Evolutionary conservation across 176 grass and related monocot species (phyloP).

Genomic region (Oryza meyeriana): DNA sequence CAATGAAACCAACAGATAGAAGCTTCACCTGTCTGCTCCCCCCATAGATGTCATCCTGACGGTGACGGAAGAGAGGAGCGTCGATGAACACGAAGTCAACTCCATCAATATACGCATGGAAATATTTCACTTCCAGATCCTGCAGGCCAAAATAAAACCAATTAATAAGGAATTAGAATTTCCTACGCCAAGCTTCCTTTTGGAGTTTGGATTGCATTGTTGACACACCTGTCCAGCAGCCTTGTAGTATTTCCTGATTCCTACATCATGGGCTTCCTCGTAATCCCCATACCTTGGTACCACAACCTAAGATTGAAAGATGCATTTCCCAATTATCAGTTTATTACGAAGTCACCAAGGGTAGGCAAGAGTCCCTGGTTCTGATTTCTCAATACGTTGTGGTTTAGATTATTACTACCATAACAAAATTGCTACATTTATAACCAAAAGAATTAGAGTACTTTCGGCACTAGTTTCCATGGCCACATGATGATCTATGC

Average conservation of each 20-base stretch:
- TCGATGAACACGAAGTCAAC: slow-evolving; percentile 95
- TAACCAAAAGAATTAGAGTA: not conserved
- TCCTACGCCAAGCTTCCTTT: not conserved
- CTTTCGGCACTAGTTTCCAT: not conserved
- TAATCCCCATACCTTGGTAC: slow-evolving; percentile 87
- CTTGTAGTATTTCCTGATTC: slow-evolving; percentile 80
- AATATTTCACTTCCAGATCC: slow-evolving; percentile 92
- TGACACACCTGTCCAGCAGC: slow-evolving; percentile 66
- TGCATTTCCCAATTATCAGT: slow-evolving; percentile 6
- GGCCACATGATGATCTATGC: not conserved
- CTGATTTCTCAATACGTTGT: not conserved
- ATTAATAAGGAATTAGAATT: not conserved
- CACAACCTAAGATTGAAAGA: slow-evolving; percentile 65
- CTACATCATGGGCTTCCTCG: slow-evolving; percentile 58
- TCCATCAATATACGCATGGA: slow-evolving; percentile 84
- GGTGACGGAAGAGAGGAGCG: slow-evolving; percentile 52
- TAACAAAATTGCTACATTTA: not conserved
- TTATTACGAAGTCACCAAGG: not conserved
- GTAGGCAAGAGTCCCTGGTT: not conserved
- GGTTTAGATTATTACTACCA: not conserved
- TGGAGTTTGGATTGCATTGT: not conserved
- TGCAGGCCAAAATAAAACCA: slow-evolving; percentile 18
- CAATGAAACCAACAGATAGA: not conserved
- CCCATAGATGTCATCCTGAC: slow-evolving; percentile 75
- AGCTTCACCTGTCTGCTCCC: slow-evolving; percentile 56